phyloP scores from a whole-genome alignment of 768 basidiomycete genomes.

The Candolleomyces aberdarensis region DNA sequence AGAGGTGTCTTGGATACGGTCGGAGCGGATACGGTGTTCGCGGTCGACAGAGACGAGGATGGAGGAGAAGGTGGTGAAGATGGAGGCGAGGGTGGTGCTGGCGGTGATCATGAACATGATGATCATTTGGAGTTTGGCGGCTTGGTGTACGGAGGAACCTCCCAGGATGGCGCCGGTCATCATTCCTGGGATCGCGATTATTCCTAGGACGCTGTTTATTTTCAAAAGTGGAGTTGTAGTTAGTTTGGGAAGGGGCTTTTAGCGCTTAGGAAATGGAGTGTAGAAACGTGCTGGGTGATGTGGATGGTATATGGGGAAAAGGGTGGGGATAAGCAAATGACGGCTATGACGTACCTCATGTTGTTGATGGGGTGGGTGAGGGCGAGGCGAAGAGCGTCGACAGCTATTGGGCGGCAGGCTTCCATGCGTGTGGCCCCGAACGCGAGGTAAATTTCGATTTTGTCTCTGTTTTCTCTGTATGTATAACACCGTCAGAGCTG shows the following conservation, averaged over 20 bases:
- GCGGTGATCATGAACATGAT: slow-evolving; percentile 94
- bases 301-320: not conserved
- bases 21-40: slow-evolving; percentile 61
- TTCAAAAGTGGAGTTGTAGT: not conserved
- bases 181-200: slow-evolving; percentile 84
- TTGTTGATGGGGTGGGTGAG: slow-evolving; percentile 80
- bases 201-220: slow-evolving; percentile 58
- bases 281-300: too few relatives aligned
- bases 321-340: not conserved
- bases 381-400: slow-evolving; percentile 75
- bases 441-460: slow-evolving; percentile 81
- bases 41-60: slow-evolving; percentile 64
- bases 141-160: slow-evolving; percentile 80
- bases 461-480: slow-evolving; percentile 75
- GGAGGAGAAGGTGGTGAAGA: slow-evolving; percentile 58
- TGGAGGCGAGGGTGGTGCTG: slow-evolving; percentile 66
- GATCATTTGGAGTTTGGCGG: slow-evolving; percentile 85
- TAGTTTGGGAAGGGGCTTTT: too few relatives aligned
- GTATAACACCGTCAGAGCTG: not conserved
- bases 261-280: too few relatives aligned
- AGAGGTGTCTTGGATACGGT: slow-evolving; percentile 45
- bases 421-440: slow-evolving; percentile 84
- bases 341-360: slow-evolving; percentile 60
- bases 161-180: slow-evolving; percentile 92
- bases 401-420: slow-evolving; percentile 76